Percentiles rank a stretch among this genome's conserved stretches.
Evolutionary conservation across 495 filamentous ascomycete species (phyloP).

Genomic region (Bacidia rubella): DNA sequence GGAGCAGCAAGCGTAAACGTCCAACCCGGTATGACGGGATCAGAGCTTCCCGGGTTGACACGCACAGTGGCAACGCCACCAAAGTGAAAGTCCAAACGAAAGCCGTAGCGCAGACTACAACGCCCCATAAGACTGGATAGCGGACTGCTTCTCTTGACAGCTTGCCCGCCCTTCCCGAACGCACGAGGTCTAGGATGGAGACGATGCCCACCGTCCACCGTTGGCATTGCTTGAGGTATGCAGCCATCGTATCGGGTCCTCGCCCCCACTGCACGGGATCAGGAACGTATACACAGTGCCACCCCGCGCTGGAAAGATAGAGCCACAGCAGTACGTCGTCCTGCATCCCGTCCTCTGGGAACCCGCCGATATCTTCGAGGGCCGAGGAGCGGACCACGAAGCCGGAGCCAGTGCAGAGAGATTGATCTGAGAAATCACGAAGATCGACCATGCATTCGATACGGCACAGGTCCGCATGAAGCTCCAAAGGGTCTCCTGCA

Average conservation of each 20-base stretch:
- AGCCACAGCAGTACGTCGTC: slow-evolving; percentile 1
- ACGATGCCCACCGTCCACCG: no score
- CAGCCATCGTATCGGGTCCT: slow-evolving; percentile 4
- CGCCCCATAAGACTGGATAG: no score
- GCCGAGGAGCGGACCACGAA: slow-evolving; percentile 42
- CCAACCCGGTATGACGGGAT: no score
- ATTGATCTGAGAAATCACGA: slow-evolving; percentile 1
- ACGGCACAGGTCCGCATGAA: slow-evolving; percentile 14
- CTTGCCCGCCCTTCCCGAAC: no score
- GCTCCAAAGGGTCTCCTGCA: slow-evolving; percentile 6
- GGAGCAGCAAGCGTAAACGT: no score
- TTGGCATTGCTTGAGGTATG: slow-evolving; percentile 15
- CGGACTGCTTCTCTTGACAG: no score
- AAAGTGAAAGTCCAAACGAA: no score
- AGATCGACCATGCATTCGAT: slow-evolving; percentile 7
- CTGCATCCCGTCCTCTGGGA: not conserved
- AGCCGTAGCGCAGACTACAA: no score
- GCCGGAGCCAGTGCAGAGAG: slow-evolving; percentile 42
- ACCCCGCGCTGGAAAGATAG: slow-evolving; percentile 3
- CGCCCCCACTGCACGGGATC: slow-evolving; percentile 4
- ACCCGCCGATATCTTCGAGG: slow-evolving; percentile 48
- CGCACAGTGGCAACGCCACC: no score
- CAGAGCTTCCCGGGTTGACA: no score
- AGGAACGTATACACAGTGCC: slow-evolving; percentile 4
- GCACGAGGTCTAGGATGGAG: no score